Evolutionary conservation across 2,329 filamentous ascomycete genomes (phyloP).

Genomic region (Pseudocercospora fijiensis): DNA sequence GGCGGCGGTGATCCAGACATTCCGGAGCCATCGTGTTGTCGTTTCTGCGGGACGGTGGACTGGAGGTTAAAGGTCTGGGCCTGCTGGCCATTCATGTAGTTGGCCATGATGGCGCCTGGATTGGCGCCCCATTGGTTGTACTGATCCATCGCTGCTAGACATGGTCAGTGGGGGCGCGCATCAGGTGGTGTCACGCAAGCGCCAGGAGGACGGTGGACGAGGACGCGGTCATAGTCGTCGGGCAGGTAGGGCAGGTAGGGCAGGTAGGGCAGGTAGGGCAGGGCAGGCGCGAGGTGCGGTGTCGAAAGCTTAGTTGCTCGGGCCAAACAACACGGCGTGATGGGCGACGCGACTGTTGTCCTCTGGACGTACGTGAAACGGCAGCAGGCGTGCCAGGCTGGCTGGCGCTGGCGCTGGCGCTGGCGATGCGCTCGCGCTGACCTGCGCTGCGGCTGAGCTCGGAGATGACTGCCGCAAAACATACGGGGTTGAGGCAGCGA

Average conservation of each 20-base stretch:
- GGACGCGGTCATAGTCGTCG: not conserved
- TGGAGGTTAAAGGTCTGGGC: conserved; percentile 80
- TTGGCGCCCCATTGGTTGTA: conserved; percentile 8
- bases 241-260: not conserved
- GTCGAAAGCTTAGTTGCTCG: not conserved
- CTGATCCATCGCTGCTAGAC: conserved; percentile 5
- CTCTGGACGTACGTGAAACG: not conserved
- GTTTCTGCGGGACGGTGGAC: conserved; percentile 84
- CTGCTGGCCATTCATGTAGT: conserved; percentile 15
- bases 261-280: not conserved
- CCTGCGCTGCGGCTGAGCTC: not conserved
- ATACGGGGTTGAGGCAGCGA: not conserved
- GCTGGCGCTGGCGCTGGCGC: too few species aligned
- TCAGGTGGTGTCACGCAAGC: not conserved
- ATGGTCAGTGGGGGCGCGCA: conserved; percentile 2
- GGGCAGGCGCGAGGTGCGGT: not conserved
- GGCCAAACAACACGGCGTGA: not conserved
- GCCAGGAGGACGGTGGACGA: not conserved
- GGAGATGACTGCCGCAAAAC: conserved; percentile 1
- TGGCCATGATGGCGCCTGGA: not conserved
- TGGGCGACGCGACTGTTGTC: conserved; percentile 1
- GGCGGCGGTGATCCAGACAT: conserved; percentile 78
- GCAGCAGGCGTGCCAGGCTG: too few species aligned
- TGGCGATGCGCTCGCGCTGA: not conserved
- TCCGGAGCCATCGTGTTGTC: conserved; percentile 71